Conservation (phyloP, 2,329 filamentous ascomycete genomes). For the Fusarium anthophilum region DNA sequence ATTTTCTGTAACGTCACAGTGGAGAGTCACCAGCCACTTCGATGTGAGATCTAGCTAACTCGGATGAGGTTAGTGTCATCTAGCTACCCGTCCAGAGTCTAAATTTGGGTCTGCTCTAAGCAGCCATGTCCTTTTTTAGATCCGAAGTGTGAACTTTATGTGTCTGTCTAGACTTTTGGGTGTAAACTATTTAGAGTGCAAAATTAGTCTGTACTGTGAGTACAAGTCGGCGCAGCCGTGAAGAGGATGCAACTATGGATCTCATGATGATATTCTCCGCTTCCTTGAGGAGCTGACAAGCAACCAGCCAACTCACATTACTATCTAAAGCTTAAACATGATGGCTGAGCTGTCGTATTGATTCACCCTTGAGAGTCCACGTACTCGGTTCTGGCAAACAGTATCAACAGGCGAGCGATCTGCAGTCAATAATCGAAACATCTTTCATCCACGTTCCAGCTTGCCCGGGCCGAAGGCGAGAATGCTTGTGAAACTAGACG, state of each 20-base stretch:
- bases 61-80: constrained; percentile 17
- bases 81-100: constrained; percentile 20
- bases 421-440: not conserved
- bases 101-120: constrained; percentile 39
- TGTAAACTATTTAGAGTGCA: constrained; percentile 17
- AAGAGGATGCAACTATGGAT: not conserved
- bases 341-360: not conserved
- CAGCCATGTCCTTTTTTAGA: constrained; percentile 23
- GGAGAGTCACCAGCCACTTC: constrained; percentile 32
- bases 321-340: not conserved
- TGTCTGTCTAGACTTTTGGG: not conserved
- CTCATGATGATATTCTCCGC: not conserved
- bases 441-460: constrained; percentile 23
- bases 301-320: not conserved
- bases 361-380: constrained; percentile 1
- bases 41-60: not conserved
- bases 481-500: not conserved
- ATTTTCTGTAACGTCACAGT: constrained; percentile 24
- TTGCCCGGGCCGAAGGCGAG: not conserved
- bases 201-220: constrained; percentile 23
- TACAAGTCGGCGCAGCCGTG: constrained; percentile 3
- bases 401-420: constrained; percentile 1
- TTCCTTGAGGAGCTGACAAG: constrained; percentile 11
- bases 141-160: constrained; percentile 5
- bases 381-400: constrained; percentile 9